Evolutionary conservation across 768 basidiomycete genomes (phyloP), one percentile per base, ranked within the genome.

Genomic region (Tricholoma bakamatsutake): DNA sequence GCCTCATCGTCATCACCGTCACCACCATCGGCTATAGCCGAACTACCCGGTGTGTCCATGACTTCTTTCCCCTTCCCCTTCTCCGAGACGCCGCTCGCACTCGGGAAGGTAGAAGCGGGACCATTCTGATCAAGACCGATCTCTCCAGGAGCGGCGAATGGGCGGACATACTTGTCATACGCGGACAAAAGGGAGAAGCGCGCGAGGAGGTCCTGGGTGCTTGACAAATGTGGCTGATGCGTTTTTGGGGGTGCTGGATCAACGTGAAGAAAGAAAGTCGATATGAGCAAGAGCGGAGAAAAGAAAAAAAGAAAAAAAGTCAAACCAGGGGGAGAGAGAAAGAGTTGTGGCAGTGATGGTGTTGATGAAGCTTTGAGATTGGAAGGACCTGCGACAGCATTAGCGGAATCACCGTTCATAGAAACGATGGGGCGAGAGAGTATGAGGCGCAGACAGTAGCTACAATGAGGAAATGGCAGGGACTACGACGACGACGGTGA

Each of bases 81-180:
- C 64, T 77, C 77, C 40, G 69, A 35, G 43, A 60, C 57, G 35
- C 63, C 63, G 56, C 59, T 61, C 31, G 63, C 55, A 33, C 63
- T 61, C 17, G 61, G 55, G 17, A 62, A 60, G 15, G 59, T 35
- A 30, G 63, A 57, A 17, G 55, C 45, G 2, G 59, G 35, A 17
- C 62, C 60, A 34, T 53, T 61, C 33, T 58, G 47, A 18, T 65
- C 66, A 43, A 63, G 65, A 30, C 57, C 61, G 24, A 68, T 65
- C 56, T 69, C 70, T 30, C 70, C 60, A 17, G 76, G 71, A 34
- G 67, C 55, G 39, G 71, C 65, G 64, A 73, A 71, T 10, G 82
- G 79, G n/a, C 84, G 78, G 50, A 91, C 90, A 63, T 91, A 87
- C 64, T 84, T 87, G 73, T 90, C 85, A 67, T 92, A 92, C n/a